These are phyloP conservation scores for Flaveria trinervia DNA, from an alignment of 129 eudicot genomes.

Conservation along the genomic window DNA sequence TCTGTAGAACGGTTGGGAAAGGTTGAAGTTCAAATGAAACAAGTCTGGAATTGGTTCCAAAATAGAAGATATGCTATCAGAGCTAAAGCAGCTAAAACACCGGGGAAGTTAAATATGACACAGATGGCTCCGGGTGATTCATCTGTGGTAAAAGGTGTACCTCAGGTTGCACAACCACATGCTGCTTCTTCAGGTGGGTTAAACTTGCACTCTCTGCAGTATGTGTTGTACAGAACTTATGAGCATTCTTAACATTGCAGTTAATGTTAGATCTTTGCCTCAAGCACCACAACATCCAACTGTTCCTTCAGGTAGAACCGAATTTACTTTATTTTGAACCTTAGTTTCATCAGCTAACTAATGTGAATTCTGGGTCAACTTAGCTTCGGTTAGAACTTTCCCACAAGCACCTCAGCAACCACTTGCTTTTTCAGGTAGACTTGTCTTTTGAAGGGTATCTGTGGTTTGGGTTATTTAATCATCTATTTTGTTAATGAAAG, in stretches of 20 bases:
- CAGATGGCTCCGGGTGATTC: constrained; percentile 53
- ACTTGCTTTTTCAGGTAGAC: constrained; percentile 45
- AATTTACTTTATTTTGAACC: not conserved
- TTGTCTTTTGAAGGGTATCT: not conserved
- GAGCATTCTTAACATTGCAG: constrained; percentile 30
- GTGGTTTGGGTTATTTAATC: not conserved
- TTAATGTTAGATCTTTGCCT: constrained; percentile 45
- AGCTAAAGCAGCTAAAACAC: constrained; percentile 69
- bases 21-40: constrained; percentile 81
- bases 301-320: constrained; percentile 49
- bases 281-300: constrained; percentile 49
- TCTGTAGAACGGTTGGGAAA: constrained; percentile 76
- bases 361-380: constrained; percentile 27
- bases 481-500: not conserved
- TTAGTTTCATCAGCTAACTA: not conserved
- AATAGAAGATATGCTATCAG: constrained; percentile 91
- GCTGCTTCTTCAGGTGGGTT: constrained; percentile 46
- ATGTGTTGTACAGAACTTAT: constrained; percentile 21
- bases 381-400: constrained; percentile 48
- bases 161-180: constrained; percentile 58
- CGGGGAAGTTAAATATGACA: constrained; percentile 42
- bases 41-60: constrained; percentile 98
- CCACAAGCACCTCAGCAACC: constrained; percentile 53
- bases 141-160: constrained; percentile 38
- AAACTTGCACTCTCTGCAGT: constrained; percentile 16